Base-by-base conservation (phyloP, 2,329 filamentous ascomycete species). In the Phyllosticta citribraziliensis region DNA sequence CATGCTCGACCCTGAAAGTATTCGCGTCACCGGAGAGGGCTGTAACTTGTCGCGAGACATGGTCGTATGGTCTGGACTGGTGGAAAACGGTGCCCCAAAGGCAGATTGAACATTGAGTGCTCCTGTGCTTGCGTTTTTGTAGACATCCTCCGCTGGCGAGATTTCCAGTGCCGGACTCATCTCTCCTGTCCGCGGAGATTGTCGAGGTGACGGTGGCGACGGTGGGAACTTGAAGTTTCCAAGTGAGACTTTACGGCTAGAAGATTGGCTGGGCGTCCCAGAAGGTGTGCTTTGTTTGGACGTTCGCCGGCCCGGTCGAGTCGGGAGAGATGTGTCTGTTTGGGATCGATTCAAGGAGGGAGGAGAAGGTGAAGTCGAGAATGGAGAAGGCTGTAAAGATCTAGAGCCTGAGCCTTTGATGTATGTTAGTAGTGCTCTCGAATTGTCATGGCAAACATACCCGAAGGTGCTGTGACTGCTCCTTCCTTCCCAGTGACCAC, bases 1-100 rank as follows among this genome's bases (percentile, higher is more conserved):
- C 65, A 88, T 79, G 67, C 89, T 95, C 17, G 88, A 87, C 33
- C 88, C 87, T 2, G 91, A 90, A 58, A 96, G 79, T 57, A 96
- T 85, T 57, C 87, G 80, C 5, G 87, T 82, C 19, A 84, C 80
- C 0, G 86, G 84, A 24, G 82, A 79, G 14, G 59, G 59, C 27
- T 56, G 54, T 24, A 80, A 76, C 67, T 79, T 82, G 67, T 85
- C 88, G 47, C 80, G 77, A 62, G 82, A 82, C 12, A 62, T 61
- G 14, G 58, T 54, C 14, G 52, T 33, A 3, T 60, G 35, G 17
- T 60, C 58, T 12, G 58, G 58, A 20, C 59, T 61, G 3, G 54
- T 52, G 30, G 50, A 52, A 47, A 47, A 4, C 2, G 40, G 40
- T 5, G 40, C 40, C 14, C 40, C 40, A n/a, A 47, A 47, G 4